Conservation (phyloP, 225 moss, liverwort and hornwort genomes). For the Takakia lepidozioides region DNA sequence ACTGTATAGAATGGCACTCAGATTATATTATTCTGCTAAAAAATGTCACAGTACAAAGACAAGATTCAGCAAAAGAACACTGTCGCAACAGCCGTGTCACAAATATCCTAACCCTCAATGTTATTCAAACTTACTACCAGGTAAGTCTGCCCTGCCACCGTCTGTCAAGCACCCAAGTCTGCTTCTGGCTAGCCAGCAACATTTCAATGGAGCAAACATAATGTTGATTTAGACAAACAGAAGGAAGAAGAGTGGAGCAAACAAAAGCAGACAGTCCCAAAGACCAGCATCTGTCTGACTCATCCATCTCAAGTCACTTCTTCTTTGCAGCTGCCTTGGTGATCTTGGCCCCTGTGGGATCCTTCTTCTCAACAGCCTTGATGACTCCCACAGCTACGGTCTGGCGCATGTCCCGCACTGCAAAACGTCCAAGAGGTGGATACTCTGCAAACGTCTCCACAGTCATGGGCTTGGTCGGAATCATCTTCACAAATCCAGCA, state of each 20-base stretch:
- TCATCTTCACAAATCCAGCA: constrained; percentile 54
- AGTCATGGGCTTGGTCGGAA: constrained; percentile 51
- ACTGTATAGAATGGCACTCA: no score
- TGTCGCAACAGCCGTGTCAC: no score
- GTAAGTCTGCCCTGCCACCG: constrained; percentile 14
- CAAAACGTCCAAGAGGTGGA: constrained; percentile 43
- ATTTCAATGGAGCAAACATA: constrained; percentile 7
- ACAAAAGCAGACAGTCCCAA: no score
- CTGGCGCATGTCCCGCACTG: constrained; percentile 54
- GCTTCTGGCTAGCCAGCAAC: constrained; percentile 15
- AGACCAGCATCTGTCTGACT: neutral
- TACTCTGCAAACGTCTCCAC: constrained; percentile 52
- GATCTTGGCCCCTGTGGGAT: constrained; percentile 33
- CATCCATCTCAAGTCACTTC: constrained; percentile 21
- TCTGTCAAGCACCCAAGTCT: constrained; percentile 25
- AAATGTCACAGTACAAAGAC: no score
- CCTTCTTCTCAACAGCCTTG: constrained; percentile 61
- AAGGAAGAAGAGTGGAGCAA: neutral
- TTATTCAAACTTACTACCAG: no score
- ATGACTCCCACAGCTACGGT: constrained; percentile 49
- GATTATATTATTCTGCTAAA: no score
- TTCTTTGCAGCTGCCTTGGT: constrained; percentile 40
- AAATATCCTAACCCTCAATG: no score
- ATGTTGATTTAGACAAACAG: neutral
- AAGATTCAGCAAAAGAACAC: no score